These are phyloP conservation scores for Pseudocercospora eumusae DNA, from an alignment of 2,329 filamentous ascomycete genomes.

Conservation along the genomic window DNA sequence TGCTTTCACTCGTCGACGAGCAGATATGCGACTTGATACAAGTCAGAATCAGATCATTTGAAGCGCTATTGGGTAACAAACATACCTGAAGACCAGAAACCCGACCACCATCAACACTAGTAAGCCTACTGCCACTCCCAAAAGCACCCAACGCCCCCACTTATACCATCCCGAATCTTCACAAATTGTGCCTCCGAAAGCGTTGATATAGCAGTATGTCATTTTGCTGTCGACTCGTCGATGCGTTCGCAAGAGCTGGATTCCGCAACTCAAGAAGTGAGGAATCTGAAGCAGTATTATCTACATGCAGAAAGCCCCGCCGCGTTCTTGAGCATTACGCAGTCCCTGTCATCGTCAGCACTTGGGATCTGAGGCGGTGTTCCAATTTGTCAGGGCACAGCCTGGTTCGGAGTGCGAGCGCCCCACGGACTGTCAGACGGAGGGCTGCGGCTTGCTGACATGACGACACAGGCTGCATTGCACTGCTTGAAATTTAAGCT, in stretches of 20 bases:
- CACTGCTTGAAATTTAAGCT: neutral
- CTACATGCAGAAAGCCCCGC: neutral
- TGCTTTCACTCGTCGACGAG: conserved; percentile 1
- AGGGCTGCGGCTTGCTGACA: neutral
- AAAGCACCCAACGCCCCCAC: conserved; percentile 13
- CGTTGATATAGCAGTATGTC: conserved; percentile 12
- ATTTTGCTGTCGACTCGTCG: neutral
- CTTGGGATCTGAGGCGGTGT: neutral
- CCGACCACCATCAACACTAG: neutral
- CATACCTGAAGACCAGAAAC: conserved; percentile 10
- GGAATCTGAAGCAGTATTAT: neutral
- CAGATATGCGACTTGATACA: conserved; percentile 5
- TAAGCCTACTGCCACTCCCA: conserved; percentile 4
- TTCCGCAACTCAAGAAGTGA: neutral
- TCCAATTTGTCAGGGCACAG: neutral
- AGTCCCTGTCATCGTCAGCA: conserved; percentile 5
- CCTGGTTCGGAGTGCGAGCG: conserved; percentile 1
- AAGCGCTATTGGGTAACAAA: neutral
- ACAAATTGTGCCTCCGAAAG: conserved; percentile 6
- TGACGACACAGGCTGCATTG: neutral
- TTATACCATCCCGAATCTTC: conserved; percentile 12
- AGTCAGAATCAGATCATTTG: neutral
- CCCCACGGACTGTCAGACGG: neutral
- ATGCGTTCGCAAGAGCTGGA: neutral
- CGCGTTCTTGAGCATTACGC: neutral